Base-by-base conservation (phyloP, 2,329 filamentous ascomycete genomes). In the Hypomyces rosellus region DNA sequence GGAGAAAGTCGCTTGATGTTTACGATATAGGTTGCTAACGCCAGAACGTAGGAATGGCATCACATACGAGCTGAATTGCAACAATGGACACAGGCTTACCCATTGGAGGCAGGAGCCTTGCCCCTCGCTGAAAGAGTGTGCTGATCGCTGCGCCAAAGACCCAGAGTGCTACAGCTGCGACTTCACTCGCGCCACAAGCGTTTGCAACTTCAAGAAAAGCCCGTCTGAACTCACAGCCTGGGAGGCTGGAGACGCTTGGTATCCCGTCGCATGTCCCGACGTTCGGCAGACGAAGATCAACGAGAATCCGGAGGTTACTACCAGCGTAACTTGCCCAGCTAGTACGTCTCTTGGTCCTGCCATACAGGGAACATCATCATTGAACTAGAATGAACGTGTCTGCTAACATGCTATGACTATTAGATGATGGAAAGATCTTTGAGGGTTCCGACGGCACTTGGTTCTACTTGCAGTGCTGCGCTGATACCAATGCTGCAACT, bases 371-470 rank as follows among this genome's bases (percentile, higher is more conserved):
- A 8, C 4, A 11, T 7, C 22, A 25, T 25, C 25, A 30, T 30
- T 11, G 8, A 30, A 2, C 9, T 30, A 6, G 14, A 16, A n/a
- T 14, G 7, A 38, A n/a, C 6, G 36, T 2, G 9, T 3, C 3
- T n/a, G 14, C 36, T 38, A 7, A n/a, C 4, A n/a, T 13, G 6
- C 43, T 18, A 20, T 20, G 13, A 22, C 9, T 34, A 7, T 38
- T 20, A 55, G 54, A 50, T 36, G 44, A 55, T 15, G 52, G 52
- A 30, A 54, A 52, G 49, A 50, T 55, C 41, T 55, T 45, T 25
- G 49, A 55, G 42, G 54, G 54, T 5, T 50, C 50, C 8, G 52
- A 55, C 30, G 54, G 54, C 47, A 55, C 54, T n/a, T 55, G 52
- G 54, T 55, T 52, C 45, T 55, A 55, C 22, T 38, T 51, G 12